Percentiles rank a stretch among this genome's conserved stretches.
Evolutionary conservation across 495 filamentous ascomycete genomes (phyloP).

Genomic region (Penicillium taxi): DNA sequence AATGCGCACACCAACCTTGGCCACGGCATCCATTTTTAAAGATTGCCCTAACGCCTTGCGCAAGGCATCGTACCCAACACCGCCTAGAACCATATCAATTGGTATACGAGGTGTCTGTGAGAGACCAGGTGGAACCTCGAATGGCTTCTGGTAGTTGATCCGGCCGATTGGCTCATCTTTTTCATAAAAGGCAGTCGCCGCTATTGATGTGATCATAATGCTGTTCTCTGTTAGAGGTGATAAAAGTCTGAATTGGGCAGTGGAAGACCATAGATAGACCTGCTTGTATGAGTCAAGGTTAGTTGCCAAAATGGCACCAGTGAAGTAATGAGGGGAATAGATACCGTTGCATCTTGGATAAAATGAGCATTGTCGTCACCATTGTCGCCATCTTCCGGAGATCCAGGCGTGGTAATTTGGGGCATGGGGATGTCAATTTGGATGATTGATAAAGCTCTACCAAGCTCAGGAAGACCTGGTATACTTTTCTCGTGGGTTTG

Average conservation of each 20-base stretch:
- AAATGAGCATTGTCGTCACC: conserved; percentile 57
- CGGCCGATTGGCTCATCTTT: conserved; percentile 65
- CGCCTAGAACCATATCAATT: conserved; percentile 66
- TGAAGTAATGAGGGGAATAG: conserved; percentile 13
- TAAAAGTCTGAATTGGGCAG: conserved; percentile 72
- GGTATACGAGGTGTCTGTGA: conserved; percentile 67
- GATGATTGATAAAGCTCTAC: conserved; percentile 61
- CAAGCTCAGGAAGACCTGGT: conserved; percentile 64
- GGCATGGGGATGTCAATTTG: conserved; percentile 63
- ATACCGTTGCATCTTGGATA: conserved; percentile 75
- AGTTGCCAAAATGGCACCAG: too few species aligned
- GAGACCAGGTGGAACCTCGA: conserved; percentile 67
- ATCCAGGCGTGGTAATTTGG: conserved; percentile 46
- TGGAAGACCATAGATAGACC: conserved; percentile 78
- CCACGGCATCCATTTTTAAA: conserved; percentile 71
- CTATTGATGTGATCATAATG: conserved; percentile 65
- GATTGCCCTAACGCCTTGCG: conserved; percentile 75
- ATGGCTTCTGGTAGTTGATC: conserved; percentile 65
- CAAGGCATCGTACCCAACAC: conserved; percentile 75
- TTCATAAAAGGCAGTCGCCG: conserved; percentile 81
- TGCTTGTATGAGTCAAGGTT: conserved; percentile 23
- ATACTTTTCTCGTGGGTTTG: conserved; percentile 60
- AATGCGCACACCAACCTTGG: conserved; percentile 59
- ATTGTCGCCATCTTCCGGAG: conserved; percentile 32
- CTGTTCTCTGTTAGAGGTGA: conserved; percentile 68